These are phyloP conservation scores for Magnusiomyces tetraspermus DNA, from an alignment of 1,139 yeast species.

Conservation along the genomic window DNA sequence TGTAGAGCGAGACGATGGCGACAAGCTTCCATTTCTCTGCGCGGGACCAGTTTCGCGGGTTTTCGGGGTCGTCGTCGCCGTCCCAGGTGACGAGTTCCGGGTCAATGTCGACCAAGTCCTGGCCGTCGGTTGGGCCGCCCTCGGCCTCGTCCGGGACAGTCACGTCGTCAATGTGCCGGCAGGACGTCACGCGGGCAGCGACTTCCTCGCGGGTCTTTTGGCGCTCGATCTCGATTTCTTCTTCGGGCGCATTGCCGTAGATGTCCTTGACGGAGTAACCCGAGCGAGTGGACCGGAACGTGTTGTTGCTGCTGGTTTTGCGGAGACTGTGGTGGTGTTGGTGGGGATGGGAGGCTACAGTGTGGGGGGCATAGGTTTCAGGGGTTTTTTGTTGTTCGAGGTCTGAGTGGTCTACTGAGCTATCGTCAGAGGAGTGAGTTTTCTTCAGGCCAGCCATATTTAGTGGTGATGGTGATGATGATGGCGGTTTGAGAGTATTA, in stretches of 20 bases:
- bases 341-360: background rate
- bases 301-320: background rate
- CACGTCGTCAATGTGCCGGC: constrained; percentile 11
- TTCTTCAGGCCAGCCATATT: too few species aligned
- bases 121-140: constrained; percentile 32
- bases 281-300: background rate
- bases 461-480: too few species aligned
- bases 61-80: constrained; percentile 45
- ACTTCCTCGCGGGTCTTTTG: constrained; percentile 3
- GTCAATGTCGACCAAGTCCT: constrained; percentile 43
- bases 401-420: background rate
- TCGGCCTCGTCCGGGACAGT: constrained; percentile 9
- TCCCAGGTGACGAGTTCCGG: constrained; percentile 49
- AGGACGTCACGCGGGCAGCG: background rate
- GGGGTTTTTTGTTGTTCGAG: background rate
- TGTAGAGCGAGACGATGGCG: constrained; percentile 41
- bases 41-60: constrained; percentile 37
- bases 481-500: too few species aligned
- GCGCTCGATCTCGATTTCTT: constrained; percentile 6
- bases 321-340: background rate
- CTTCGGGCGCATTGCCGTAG: constrained; percentile 10
- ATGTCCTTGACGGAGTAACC: constrained; percentile 8
- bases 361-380: background rate
- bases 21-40: constrained; percentile 46
- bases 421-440: background rate